These are phyloP conservation scores for Fraxinus excelsior DNA, from an alignment of 257 asterid genomes.

Conservation along the genomic window DNA sequence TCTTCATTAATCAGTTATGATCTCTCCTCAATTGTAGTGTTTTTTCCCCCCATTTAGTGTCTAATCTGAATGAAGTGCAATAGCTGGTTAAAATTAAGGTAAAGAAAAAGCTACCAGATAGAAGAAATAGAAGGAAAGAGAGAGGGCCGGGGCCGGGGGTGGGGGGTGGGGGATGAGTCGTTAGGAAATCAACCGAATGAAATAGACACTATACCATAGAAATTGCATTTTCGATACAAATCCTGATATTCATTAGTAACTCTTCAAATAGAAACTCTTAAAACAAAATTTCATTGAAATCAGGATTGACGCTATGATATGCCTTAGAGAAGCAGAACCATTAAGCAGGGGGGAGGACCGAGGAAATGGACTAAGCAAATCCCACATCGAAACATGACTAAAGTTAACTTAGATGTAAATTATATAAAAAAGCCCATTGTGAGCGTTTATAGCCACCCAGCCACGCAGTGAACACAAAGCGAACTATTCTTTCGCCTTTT, in stretches of 20 bases:
- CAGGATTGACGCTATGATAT: not conserved
- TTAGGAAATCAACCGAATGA: too few species aligned
- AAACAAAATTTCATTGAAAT: too few species aligned
- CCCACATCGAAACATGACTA: not conserved
- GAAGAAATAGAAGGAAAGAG: too few species aligned
- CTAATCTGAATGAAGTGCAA: not conserved
- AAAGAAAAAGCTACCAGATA: too few species aligned
- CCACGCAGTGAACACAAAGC: conserved; percentile 1
- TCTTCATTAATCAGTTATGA: not conserved
- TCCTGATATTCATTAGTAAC: too few species aligned
- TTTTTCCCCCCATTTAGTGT: not conserved
- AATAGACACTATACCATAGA: too few species aligned
- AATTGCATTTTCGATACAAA: too few species aligned
- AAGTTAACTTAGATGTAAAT: not conserved
- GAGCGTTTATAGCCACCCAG: fast-evolving
- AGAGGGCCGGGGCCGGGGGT: too few species aligned
- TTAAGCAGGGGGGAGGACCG: not conserved
- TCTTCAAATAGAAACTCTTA: too few species aligned
- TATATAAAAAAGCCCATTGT: not conserved
- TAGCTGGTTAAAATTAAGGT: not conserved
- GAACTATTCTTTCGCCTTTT: conserved; percentile 11
- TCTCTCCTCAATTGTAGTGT: not conserved
- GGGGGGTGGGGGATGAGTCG: too few species aligned
- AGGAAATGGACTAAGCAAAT: not conserved
- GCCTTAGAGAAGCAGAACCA: not conserved